Percentiles rank a stretch among this genome's conserved stretches.
These are phyloP conservation scores for Ceratorhiza oryzae-sativae DNA, from an alignment of 1,284 basidiomycete species.

Conservation along the genomic window DNA sequence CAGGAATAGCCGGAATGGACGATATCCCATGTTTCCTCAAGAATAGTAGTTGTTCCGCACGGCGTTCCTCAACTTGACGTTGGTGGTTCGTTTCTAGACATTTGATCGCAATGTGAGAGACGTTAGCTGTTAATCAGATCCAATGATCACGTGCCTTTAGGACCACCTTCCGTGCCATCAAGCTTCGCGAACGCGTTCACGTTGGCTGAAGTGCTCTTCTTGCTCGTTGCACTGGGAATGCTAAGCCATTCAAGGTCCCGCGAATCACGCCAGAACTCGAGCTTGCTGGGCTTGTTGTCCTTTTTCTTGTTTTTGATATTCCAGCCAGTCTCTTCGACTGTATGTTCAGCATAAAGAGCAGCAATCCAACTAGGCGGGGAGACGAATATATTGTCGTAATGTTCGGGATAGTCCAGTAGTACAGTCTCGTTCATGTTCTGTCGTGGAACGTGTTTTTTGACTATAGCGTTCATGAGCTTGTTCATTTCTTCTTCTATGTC, in stretches of 20 bases:
- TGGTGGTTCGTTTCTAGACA: not conserved
- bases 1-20: constrained; percentile 12
- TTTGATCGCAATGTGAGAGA: too few relatives aligned
- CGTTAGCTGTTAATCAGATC: too few relatives aligned
- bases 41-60: not conserved
- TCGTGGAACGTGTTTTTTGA: constrained; percentile 53
- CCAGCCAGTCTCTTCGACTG: constrained; percentile 6
- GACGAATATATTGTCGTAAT: constrained; percentile 51
- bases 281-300: constrained; percentile 1
- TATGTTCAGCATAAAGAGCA: constrained; percentile 30
- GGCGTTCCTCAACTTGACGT: not conserved
- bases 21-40: constrained; percentile 6
- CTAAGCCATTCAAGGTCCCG: constrained; percentile 28
- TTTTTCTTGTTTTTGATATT: not conserved
- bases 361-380: constrained; percentile 57
- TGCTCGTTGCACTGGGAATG: not conserved
- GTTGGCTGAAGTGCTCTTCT: not conserved
- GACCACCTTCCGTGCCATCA: not conserved
- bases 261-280: constrained; percentile 13
- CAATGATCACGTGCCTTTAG: not conserved
- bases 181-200: not conserved
- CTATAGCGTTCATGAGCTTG: constrained; percentile 56
- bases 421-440: constrained; percentile 55
- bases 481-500: constrained; percentile 57
- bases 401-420: constrained; percentile 54